Evolutionary conservation across 176 grass and related monocot genomes (phyloP).

Genomic region (Carex scoparia): DNA sequence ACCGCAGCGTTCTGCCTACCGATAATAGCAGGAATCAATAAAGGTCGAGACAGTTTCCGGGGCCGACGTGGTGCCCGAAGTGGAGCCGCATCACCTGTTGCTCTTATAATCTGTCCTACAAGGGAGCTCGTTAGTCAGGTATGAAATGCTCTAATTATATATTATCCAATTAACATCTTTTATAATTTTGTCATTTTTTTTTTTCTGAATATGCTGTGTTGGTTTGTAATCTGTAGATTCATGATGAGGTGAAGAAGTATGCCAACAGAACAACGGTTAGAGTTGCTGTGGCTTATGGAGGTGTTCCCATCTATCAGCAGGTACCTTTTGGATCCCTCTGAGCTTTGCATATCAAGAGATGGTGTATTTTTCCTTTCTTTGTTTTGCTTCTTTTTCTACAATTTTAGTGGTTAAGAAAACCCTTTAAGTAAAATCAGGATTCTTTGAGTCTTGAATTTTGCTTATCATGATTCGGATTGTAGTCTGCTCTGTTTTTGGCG

Average conservation of each 20-base stretch:
- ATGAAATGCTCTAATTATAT: neutral
- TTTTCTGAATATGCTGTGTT: neutral
- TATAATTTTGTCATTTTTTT: neutral
- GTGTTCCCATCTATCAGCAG: constrained; percentile 47
- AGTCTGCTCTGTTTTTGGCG: neutral
- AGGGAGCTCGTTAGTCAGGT: constrained; percentile 72
- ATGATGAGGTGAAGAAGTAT: constrained; percentile 76
- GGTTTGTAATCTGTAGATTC: constrained; percentile 41
- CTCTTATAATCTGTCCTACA: constrained; percentile 66
- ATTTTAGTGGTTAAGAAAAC: neutral
- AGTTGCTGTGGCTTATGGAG: constrained; percentile 73
- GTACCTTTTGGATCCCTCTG: constrained; percentile 23
- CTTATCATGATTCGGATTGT: neutral
- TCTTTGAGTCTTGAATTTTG: neutral
- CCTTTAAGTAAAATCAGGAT: constrained; percentile 14
- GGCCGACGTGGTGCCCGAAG: neutral
- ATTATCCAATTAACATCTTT: neutral
- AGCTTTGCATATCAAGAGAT: neutral
- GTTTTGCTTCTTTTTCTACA: neutral
- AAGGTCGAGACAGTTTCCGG: neutral
- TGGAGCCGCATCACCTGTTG: constrained; percentile 32
- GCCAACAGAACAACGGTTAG: constrained; percentile 43
- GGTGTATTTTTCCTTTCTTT: neutral
- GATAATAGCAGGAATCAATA: constrained; percentile 36
- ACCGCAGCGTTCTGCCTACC: constrained; percentile 89